Conservation (phyloP, 805 yeast genomes). For the Cyberlindnera euphorbiiphila region DNA sequence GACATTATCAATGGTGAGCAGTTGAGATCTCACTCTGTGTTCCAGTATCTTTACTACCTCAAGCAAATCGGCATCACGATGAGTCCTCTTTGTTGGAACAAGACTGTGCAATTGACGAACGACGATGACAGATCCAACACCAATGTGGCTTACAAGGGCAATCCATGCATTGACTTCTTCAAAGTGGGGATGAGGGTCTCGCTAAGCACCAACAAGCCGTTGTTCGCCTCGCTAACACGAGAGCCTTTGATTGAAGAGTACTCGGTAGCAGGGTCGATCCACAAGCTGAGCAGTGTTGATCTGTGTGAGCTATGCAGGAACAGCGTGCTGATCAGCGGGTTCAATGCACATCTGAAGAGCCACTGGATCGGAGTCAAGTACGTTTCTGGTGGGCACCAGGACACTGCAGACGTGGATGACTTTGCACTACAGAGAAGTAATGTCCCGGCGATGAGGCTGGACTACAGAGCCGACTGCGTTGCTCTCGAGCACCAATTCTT, state of each 20-base stretch:
- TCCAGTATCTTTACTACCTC: constrained; percentile 27
- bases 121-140: constrained; percentile 22
- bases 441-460: constrained; percentile 28
- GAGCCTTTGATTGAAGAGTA: constrained; percentile 31
- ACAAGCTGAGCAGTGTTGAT: constrained; percentile 26
- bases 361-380: constrained; percentile 30
- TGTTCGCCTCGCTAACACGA: constrained; percentile 26
- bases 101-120: constrained; percentile 21
- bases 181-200: constrained; percentile 25
- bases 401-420: constrained; percentile 22
- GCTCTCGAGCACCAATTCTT: constrained; percentile 21
- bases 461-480: constrained; percentile 23
- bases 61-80: constrained; percentile 29
- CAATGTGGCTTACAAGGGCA: constrained; percentile 18
- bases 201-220: constrained; percentile 25
- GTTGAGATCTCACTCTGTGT: constrained; percentile 22
- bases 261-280: constrained; percentile 26
- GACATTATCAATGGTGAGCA: constrained; percentile 27
- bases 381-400: constrained; percentile 6
- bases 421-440: constrained; percentile 26
- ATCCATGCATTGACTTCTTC: constrained; percentile 27
- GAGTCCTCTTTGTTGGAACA: constrained; percentile 30
- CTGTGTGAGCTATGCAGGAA: constrained; percentile 27
- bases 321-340: constrained; percentile 27
- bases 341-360: constrained; percentile 21